Evolutionary conservation across 139 green algal species (phyloP), one percentile per base, ranked within the genome.

Genomic region (Penium margaritaceum): DNA sequence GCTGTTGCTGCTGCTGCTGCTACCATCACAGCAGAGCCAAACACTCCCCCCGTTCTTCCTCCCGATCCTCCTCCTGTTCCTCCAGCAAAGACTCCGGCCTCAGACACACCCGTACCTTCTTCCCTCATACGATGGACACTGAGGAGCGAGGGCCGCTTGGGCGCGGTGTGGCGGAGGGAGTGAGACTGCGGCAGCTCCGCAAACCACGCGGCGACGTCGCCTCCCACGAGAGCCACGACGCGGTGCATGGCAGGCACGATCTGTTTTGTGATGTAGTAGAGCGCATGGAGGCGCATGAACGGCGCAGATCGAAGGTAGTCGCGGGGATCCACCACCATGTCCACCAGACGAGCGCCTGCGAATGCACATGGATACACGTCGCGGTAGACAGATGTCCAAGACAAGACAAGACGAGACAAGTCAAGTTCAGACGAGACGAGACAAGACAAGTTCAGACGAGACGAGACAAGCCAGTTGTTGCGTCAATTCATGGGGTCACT

Each of bases 221-320:
- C 91, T 0, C 93, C 93, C 34, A 94, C 77, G 67, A 97, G 86
- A 7, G 79, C 84, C 21, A 97, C 61, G 29, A 94, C 75, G 32
- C 93, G 83, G 54, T 95, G 87, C 62, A 98, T 66, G 0, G 93
- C 86, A 15, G 94, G 92, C 14, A 95, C 86, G 76, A 98, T 95
- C 74, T 91, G 87, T 58, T 92, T 94, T 21, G 81, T 90, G 81
- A 97, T 95, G 87, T 98, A 98, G 87, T 98, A 98, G 1, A 66
- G 39, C 5, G 70, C 89, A 75, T 98, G 78, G 12, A 97, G 82
- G 7, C 89, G 83, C 69, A 95, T 75, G 12, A 33, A 35, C 63
- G 21, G n/a, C n/a, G n/a, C 5, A 5, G 27, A 72, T 64, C 90
- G 85, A 46, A 96, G 71, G 74, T 96, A 74, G 33, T 63, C 84